A percentile compares a stretch with the other conserved stretches of the same genome.
Conservation (phyloP, 2,329 filamentous ascomycete genomes). For the Pochonia chlamydosporia region DNA sequence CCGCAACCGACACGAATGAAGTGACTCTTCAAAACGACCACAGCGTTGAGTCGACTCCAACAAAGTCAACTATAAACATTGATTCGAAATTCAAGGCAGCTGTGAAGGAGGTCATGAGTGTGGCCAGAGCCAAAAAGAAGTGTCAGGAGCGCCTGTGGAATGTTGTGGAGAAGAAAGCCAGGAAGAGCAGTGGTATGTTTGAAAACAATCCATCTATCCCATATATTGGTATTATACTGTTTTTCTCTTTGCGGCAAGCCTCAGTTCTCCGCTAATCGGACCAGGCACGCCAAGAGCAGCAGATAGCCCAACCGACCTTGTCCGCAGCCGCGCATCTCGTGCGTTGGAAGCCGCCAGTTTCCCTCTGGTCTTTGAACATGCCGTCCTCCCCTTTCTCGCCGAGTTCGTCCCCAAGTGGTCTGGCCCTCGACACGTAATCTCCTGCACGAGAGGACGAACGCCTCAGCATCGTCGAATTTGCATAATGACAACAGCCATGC, state of each 20-base stretch:
- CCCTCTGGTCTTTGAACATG: constrained; percentile 36
- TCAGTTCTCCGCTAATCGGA: not conserved
- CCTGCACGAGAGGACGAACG: constrained; percentile 29
- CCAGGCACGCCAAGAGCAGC: constrained; percentile 14
- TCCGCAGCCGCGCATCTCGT: constrained; percentile 20
- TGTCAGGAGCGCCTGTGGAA: constrained; percentile 22
- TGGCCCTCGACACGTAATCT: constrained; percentile 33
- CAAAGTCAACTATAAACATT: no score
- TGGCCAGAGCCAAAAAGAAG: constrained; percentile 27
- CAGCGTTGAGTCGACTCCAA: no score
- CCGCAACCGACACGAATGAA: no score
- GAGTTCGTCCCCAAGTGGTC: constrained; percentile 37
- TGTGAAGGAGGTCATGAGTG: constrained; percentile 15
- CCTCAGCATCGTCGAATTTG: constrained; percentile 30
- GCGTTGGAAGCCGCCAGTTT: constrained; percentile 30
- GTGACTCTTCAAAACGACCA: no score
- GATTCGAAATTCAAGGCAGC: no score
- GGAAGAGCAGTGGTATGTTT: not conserved
- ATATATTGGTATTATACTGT: not conserved
- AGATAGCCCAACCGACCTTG: constrained; percentile 21
- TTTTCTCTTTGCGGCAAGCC: not conserved
- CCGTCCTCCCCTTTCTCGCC: constrained; percentile 35
- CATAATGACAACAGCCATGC: constrained; percentile 30
- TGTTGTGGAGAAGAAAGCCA: not conserved
- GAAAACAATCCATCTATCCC: not conserved